Conservation (phyloP, 1,139 yeast species). For the Pichia sp. region DNA sequence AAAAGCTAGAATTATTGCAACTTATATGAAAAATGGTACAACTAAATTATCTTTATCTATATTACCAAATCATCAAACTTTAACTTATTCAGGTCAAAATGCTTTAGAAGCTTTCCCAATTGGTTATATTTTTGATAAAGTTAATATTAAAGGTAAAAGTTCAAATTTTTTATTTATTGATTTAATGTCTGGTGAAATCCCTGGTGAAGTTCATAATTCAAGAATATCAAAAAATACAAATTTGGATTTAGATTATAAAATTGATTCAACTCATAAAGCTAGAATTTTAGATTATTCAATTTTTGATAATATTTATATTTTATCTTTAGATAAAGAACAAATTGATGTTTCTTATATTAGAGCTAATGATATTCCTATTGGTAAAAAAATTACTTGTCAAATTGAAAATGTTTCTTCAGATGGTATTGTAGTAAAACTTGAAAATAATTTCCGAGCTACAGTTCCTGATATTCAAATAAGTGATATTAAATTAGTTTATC, state of each 20-base stretch:
- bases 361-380: conserved; percentile 67
- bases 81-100: conserved; percentile 24
- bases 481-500: conserved; percentile 77
- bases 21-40: conserved; percentile 49
- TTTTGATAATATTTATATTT: conserved; percentile 58
- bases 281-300: conserved; percentile 67
- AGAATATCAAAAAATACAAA: conserved; percentile 52
- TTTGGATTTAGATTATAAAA: conserved; percentile 45
- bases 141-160: conserved; percentile 54
- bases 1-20: conserved; percentile 66
- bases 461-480: conserved; percentile 77
- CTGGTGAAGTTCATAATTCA: conserved; percentile 71
- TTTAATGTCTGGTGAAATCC: conserved; percentile 47
- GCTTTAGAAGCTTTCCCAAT: conserved; percentile 68
- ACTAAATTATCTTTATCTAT: conserved; percentile 60
- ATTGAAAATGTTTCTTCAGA: conserved; percentile 57
- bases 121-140: conserved; percentile 63
- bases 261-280: conserved; percentile 66
- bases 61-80: conserved; percentile 47
- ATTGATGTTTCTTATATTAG: conserved; percentile 61
- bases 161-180: conserved; percentile 49
- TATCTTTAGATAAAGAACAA: conserved; percentile 63
- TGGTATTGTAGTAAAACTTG: conserved; percentile 63
- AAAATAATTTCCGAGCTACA: conserved; percentile 63
- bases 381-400: conserved; percentile 57